These are phyloP conservation scores for Aspergillus felis DNA, from an alignment of 2,329 filamentous ascomycete genomes.

Conservation along the genomic window DNA sequence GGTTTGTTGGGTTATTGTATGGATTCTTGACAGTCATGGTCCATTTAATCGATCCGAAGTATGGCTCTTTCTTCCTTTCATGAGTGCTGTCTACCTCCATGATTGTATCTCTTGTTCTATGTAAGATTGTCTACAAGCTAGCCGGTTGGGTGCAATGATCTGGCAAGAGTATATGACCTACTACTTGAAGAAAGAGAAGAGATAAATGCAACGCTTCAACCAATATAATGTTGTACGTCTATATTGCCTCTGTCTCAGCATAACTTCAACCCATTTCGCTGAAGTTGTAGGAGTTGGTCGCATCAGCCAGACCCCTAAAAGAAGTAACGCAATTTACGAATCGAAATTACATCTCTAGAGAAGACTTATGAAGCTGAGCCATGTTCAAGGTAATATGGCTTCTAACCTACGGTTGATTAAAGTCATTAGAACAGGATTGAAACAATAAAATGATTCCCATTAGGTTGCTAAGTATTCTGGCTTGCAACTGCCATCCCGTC, in stretches of 20 bases:
- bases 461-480: slow-evolving; percentile 1
- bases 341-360: neutral
- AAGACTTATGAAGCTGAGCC: neutral
- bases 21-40: neutral
- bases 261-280: neutral
- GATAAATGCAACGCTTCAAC: neutral
- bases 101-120: neutral
- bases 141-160: no score
- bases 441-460: neutral
- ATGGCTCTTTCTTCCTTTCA: neutral
- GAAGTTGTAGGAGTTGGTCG: neutral
- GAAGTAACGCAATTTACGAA: neutral
- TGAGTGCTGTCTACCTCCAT: neutral
- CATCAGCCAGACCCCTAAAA: neutral
- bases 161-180: neutral
- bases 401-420: neutral
- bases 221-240: no score
- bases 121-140: neutral
- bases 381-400: neutral
- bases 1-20: neutral
- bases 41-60: neutral
- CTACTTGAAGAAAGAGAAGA: neutral
- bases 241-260: neutral
- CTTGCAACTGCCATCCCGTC: slow-evolving; percentile 6
- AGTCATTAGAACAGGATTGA: neutral